A percentile compares a stretch with the other conserved stretches of the same genome.
phyloP scores from a whole-genome alignment of 208 protist genomes.

The Crithidia thermophila region DNA sequence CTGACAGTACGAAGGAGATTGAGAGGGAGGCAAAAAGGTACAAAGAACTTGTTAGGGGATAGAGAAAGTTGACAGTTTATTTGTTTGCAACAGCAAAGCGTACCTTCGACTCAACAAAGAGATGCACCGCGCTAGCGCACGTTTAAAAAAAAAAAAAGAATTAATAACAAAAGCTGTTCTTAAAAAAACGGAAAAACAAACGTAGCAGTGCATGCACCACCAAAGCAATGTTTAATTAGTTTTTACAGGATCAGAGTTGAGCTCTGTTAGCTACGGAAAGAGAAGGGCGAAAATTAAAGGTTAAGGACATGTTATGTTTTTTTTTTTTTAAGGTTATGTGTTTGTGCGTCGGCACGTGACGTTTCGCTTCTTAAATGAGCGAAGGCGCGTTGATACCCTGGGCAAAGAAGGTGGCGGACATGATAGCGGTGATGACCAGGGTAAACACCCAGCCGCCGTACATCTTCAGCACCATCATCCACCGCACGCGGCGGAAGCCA shows the following conservation, averaged over 20 bases:
- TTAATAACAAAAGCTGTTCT: too few species aligned
- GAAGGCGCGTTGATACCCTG: conserved; percentile 73
- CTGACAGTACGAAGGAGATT: background rate
- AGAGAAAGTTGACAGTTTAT: background rate
- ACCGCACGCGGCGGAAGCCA: conserved; percentile 57
- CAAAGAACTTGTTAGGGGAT: background rate
- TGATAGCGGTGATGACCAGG: conserved; percentile 49
- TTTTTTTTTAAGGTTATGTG: background rate
- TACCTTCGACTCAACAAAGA: too few species aligned
- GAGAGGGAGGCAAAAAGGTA: background rate
- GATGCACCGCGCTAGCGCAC: too few species aligned
- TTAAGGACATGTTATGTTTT: background rate
- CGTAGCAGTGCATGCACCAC: too few species aligned
- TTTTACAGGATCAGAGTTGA: too few species aligned
- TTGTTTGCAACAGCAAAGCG: too few species aligned
- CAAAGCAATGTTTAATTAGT: too few species aligned
- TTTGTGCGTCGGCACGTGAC: too few species aligned
- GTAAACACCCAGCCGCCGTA: conserved; percentile 77
- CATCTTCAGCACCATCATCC: conserved; percentile 80
- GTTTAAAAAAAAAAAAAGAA: background rate
- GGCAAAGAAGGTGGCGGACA: conserved; percentile 78
- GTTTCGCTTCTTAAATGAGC: too few species aligned
- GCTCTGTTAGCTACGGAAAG: too few species aligned
- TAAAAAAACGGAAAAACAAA: too few species aligned
- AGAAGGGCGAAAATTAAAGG: background rate